Evolutionary conservation across 108 stramenopile genomes (phyloP).

Genomic region (Nitzschia putrida): DNA sequence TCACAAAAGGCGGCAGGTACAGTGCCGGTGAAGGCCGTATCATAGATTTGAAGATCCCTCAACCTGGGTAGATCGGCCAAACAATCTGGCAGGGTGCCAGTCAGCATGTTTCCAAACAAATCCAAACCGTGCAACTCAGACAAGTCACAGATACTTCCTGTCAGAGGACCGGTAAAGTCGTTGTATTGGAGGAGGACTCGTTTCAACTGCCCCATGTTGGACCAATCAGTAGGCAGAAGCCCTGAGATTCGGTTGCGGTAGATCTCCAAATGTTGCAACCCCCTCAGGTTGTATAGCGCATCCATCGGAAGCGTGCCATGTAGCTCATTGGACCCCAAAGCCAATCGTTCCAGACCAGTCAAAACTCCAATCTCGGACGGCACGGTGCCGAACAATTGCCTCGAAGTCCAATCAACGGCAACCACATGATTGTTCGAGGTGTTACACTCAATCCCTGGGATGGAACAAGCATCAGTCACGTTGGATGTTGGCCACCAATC

Average conservation of each 20-base stretch:
- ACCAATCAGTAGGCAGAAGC: background rate
- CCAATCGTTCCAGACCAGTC: background rate
- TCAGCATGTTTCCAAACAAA: constrained; percentile 9
- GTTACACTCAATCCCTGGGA: background rate
- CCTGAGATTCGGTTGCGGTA: constrained; percentile 8
- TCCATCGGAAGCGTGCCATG: constrained; percentile 5
- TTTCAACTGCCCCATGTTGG: background rate
- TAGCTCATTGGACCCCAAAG: constrained; percentile 9
- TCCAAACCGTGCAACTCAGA: constrained; percentile 1
- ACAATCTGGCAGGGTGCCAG: constrained; percentile 8
- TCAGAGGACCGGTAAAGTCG: constrained; percentile 4
- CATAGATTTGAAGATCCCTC: constrained; percentile 2
- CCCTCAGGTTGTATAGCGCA: background rate
- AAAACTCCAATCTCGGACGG: constrained; percentile 18
- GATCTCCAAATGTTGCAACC: constrained; percentile 15
- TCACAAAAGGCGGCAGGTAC: constrained; percentile 13
- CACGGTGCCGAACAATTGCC: constrained; percentile 6
- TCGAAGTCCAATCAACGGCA: background rate
- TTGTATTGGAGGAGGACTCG: constrained; percentile 13
- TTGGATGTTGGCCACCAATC: background rate
- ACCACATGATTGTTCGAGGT: background rate
- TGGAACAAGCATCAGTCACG: background rate
- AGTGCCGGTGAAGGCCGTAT: constrained; percentile 13
- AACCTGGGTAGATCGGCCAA: background rate
- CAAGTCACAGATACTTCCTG: constrained; percentile 6